Evolutionary conservation across 495 filamentous ascomycete genomes (phyloP).

Genomic region (Penicillium macrosclerotiorum): DNA sequence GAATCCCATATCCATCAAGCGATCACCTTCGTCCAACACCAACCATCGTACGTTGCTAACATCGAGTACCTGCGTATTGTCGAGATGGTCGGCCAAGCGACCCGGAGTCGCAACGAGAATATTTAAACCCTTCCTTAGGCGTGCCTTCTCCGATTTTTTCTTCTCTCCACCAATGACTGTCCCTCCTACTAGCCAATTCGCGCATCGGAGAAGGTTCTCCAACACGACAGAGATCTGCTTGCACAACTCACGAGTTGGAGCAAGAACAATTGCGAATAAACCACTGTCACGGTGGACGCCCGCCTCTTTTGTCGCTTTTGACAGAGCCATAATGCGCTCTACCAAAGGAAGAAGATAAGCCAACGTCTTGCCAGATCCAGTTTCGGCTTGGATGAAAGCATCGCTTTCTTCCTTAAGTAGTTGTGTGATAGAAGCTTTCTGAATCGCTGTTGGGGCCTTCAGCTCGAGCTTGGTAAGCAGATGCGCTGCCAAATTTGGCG

Average conservation of each 20-base stretch:
- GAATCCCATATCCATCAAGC: conserved; percentile 95
- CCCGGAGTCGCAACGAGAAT: conserved; percentile 94
- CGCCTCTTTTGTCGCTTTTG: conserved; percentile 30
- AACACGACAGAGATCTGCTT: conserved; percentile 88
- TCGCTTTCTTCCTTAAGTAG: conserved; percentile 80
- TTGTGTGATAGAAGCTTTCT: conserved; percentile 78
- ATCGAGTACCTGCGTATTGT: conserved; percentile 85
- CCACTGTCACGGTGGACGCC: conserved; percentile 76
- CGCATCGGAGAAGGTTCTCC: conserved; percentile 75
- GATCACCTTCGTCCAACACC: conserved; percentile 91
- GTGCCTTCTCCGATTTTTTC: conserved; percentile 94
- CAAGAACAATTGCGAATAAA: conserved; percentile 86
- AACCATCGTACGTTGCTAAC: conserved; percentile 90
- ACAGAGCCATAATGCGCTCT: conserved; percentile 78
- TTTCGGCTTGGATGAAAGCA: conserved; percentile 96
- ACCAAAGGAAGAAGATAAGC: conserved; percentile 92
- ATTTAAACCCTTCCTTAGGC: conserved; percentile 88
- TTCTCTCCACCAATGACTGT: conserved; percentile 95
- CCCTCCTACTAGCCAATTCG: conserved; percentile 85
- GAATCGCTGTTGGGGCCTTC: conserved; percentile 90
- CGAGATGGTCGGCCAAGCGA: conserved; percentile 82
- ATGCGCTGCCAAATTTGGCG: conserved; percentile 72
- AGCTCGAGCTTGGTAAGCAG: conserved; percentile 81
- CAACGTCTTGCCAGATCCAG: conserved; percentile 94
- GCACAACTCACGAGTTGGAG: conserved; percentile 88